A percentile compares a stretch with the other conserved stretches of the same genome.
These are phyloP conservation scores for Saccharomycopsis sp. DNA, from an alignment of 805 yeast species.

Conservation along the genomic window DNA sequence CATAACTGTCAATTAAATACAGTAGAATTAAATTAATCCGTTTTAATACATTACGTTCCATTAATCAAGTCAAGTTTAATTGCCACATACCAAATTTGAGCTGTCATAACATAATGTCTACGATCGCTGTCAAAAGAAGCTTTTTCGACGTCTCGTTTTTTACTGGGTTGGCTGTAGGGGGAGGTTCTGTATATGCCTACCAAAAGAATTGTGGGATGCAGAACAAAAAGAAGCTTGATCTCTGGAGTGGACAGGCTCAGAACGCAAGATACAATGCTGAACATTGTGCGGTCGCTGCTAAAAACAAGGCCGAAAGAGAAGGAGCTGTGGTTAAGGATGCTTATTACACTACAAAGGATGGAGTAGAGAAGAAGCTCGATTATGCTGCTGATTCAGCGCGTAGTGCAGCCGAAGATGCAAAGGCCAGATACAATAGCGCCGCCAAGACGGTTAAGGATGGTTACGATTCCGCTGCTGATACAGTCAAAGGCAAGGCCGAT, in stretches of 20 bases:
- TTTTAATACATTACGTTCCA: neutral
- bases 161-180: neutral
- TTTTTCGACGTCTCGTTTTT: neutral
- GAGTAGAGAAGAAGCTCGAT: neutral
- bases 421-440: neutral
- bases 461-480: neutral
- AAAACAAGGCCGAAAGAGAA: neutral
- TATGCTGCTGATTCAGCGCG: neutral
- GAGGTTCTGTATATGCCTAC: neutral
- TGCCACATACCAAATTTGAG: neutral
- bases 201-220: neutral
- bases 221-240: neutral
- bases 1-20: too few species aligned
- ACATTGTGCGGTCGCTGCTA: neutral
- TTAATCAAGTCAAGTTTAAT: neutral
- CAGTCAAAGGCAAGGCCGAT: neutral
- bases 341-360: neutral
- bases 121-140: neutral
- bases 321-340: neutral
- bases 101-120: neutral
- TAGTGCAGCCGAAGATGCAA: neutral
- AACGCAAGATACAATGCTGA: neutral
- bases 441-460: neutral
- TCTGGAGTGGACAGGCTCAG: conserved; percentile 1
- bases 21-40: neutral